These are phyloP conservation scores for Wallacemonas sp. DNA, from an alignment of 208 protist species.

Conservation along the genomic window DNA sequence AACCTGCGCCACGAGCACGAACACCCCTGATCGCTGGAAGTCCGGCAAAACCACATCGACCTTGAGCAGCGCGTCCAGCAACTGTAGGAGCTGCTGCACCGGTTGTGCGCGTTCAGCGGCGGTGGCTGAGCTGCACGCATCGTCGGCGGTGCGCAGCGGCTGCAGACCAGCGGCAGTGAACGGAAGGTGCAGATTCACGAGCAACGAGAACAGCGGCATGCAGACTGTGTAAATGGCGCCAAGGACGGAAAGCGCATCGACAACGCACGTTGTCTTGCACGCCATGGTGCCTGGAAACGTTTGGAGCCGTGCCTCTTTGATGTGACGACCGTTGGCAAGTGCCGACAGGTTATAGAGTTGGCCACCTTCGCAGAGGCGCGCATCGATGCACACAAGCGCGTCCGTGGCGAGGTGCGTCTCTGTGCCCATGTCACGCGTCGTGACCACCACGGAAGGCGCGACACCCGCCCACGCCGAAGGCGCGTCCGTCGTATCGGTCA, in stretches of 20 bases:
- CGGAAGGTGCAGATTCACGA: constrained; percentile 66
- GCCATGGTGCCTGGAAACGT: constrained; percentile 68
- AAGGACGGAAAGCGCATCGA: constrained; percentile 81
- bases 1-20: constrained; percentile 60
- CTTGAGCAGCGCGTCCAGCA: constrained; percentile 49
- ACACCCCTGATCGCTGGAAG: constrained; percentile 55
- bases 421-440: not conserved
- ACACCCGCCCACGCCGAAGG: too few species aligned
- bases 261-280: constrained; percentile 56
- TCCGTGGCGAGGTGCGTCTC: constrained; percentile 38
- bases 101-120: constrained; percentile 17
- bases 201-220: constrained; percentile 65
- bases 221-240: constrained; percentile 62
- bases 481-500: too few species aligned
- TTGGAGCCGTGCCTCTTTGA: constrained; percentile 51
- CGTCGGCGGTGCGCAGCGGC: constrained; percentile 10
- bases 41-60: constrained; percentile 63
- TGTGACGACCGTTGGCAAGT: constrained; percentile 41
- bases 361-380: constrained; percentile 63
- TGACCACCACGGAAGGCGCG: not conserved
- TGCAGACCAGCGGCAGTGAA: constrained; percentile 25
- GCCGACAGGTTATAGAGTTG: constrained; percentile 81
- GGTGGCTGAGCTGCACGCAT: not conserved
- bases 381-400: constrained; percentile 73
- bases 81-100: constrained; percentile 51